These are phyloP conservation scores for Talaromyces sp. DNA, from an alignment of 2,329 filamentous ascomycete genomes.

Conservation along the genomic window DNA sequence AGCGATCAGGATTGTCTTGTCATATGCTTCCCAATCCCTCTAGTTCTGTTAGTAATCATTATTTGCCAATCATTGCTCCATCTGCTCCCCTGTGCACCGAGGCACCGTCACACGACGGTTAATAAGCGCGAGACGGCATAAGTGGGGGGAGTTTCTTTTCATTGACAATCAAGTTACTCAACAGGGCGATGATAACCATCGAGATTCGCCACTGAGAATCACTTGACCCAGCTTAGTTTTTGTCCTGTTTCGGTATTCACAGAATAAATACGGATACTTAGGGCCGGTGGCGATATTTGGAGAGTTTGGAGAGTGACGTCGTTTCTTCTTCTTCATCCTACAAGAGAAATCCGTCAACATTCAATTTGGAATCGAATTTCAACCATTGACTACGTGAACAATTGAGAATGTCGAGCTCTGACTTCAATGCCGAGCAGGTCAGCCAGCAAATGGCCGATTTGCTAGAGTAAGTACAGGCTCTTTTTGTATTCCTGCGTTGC, in stretches of 20 bases:
- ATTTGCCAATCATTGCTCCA: neutral
- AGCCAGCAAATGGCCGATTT: conserved; percentile 21
- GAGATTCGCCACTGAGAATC: neutral
- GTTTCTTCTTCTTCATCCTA: neutral
- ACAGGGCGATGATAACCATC: neutral
- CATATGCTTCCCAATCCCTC: neutral
- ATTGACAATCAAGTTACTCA: no score
- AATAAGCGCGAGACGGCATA: neutral
- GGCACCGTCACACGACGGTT: neutral
- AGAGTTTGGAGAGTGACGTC: neutral
- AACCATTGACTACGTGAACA: no score
- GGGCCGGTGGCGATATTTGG: no score
- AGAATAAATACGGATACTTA: neutral
- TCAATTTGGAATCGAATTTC: neutral
- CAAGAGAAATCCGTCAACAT: neutral
- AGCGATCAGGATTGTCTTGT: neutral
- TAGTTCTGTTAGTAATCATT: neutral
- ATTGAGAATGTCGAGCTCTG: conserved; percentile 7
- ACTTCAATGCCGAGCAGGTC: conserved; percentile 15
- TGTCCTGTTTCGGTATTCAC: neutral
- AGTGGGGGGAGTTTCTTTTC: neutral
- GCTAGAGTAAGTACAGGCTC: conserved; percentile 15
- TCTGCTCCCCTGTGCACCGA: neutral
- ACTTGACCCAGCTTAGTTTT: neutral
- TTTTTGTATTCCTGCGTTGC: neutral